Base-by-base conservation (phyloP, 1,139 yeast genomes). In the Yamadazyma diddensiae region DNA sequence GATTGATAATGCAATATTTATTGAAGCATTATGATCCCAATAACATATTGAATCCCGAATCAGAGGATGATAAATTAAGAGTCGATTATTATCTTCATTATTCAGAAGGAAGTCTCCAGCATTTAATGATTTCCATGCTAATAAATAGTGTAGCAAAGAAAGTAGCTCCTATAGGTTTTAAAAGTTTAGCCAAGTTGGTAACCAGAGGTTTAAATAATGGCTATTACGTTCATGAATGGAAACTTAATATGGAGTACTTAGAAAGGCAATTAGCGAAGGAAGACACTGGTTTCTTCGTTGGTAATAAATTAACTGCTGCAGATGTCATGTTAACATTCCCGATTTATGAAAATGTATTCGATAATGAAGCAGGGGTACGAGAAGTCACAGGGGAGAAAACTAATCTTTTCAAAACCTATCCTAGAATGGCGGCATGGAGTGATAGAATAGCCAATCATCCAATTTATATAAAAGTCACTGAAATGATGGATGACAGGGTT, bases 101-200 rank as follows among this genome's bases (percentile, higher is more conserved):
- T 42, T 49, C 75, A 5, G 87, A 80, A 48, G 83, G 79, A 0
- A 64, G 80, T 21, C 52, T 79, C 31, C 77, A 73, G 49, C 75
- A 73, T 15, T 47, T 63, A 11, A 50, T 62, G 34, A 58, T 73
- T 15, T 47, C 76, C 4, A 51, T 70, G 41, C 53, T 73, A 30
- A 59, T 71, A 23, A 61, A 74, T 30, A 50, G 62, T 30, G 53
- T 55, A 6, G 68, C 70, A 3, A 61, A 55, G 28, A 51, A 56
- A 3, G 44, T 57, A 19, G 68, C 75, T 2, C 85, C 85, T 2
- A 56, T 63, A 41, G 72, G 77, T 5, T 44, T 70, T 15, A 62
- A 69, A 35, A 57, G 58, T 14, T 31, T 76, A 7, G 66, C 71
- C 6, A 53, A 56, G 24, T 35, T 55, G 29, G 58, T 77, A 12